Base-by-base conservation (phyloP, 2,329 filamentous ascomycete species). In the Calonectria montana region DNA sequence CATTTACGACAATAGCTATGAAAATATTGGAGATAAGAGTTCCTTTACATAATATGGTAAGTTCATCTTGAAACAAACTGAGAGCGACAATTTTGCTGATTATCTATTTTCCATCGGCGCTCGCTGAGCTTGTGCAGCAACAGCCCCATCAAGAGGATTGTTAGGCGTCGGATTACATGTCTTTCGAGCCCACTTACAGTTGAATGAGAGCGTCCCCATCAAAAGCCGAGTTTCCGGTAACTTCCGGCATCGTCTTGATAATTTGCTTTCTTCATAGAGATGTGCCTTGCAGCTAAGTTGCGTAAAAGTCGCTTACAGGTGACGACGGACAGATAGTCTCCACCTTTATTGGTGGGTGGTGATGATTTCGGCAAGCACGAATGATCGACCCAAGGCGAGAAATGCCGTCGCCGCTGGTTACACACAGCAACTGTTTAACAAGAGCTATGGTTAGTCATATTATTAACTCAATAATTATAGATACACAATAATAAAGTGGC, bases 141-240 rank as follows among this genome's bases (percentile, higher is more conserved):
- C 83, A 1, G 83, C 83, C 1, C 83, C 83, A 2, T 82, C 80
- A 43, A 75, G 83, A 27, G 73, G 84, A 15, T 85, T 82, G 16
- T 43, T 16, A 61, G 31, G 4, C n/a, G 23, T 41, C 23, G 35
- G 16, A 1, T 21, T 31, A 2, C 29, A 23, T 21, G 13, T 23
- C 13, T n/a, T 55, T 21, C 3, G 15, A 7, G 15, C 21, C 18
- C 21, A 10, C 35, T 43, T 13, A 41, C 55, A 61, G 23, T n/a
- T 39, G 18, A 21, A 21, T 4, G 41, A n/a, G 4, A 4, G 18
- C 18, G n/a, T 16, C 41, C n/a, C n/a, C 16, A 21, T n/a, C 8
- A 8, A n/a, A 21, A n/a, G 41, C 8, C 21, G 18, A 6, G 7
- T 45, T 45, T 45, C 41, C 41, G 41, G n/a, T 8, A 10, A 23